Percentiles rank a stretch among this genome's conserved stretches.
Conservation (phyloP, 257 asterid species). For the Haberlea rhodopensis region DNA sequence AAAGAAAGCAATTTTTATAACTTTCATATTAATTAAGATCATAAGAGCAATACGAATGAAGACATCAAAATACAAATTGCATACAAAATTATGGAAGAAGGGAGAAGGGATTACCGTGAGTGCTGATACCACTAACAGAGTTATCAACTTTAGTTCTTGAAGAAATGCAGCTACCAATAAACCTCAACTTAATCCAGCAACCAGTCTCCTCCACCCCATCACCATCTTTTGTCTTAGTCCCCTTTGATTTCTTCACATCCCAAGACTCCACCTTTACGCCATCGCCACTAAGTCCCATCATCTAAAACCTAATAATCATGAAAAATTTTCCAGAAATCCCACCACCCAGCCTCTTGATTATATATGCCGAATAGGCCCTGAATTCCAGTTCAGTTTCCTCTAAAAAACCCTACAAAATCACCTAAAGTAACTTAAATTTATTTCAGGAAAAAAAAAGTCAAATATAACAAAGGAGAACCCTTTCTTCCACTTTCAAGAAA, state of each 20-base stretch:
- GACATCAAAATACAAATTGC: constrained; percentile 4
- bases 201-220: constrained; percentile 39
- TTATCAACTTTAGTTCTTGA: constrained; percentile 73
- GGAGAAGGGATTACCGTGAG: constrained; percentile 43
- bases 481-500: constrained; percentile 1
- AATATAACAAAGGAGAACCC: constrained; percentile 20
- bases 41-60: constrained; percentile 5
- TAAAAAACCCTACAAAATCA: constrained; percentile 14
- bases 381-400: constrained; percentile 18
- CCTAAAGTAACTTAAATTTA: constrained; percentile 26
- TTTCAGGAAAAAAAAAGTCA: constrained; percentile 23
- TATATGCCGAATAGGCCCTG: constrained; percentile 28
- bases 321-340: constrained; percentile 23
- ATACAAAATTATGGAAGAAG: constrained; percentile 10
- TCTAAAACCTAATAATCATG: constrained; percentile 35
- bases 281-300: constrained; percentile 55
- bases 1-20: background rate
- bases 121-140: constrained; percentile 50
- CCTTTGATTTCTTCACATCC: constrained; percentile 51
- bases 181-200: constrained; percentile 51
- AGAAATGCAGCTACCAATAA: constrained; percentile 49
- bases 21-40: constrained; percentile 1
- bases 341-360: constrained; percentile 17
- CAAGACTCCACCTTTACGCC: constrained; percentile 47
- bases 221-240: constrained; percentile 34